Conservation (phyloP, 805 yeast species). For the Schizosaccharomyces japonicus region DNA sequence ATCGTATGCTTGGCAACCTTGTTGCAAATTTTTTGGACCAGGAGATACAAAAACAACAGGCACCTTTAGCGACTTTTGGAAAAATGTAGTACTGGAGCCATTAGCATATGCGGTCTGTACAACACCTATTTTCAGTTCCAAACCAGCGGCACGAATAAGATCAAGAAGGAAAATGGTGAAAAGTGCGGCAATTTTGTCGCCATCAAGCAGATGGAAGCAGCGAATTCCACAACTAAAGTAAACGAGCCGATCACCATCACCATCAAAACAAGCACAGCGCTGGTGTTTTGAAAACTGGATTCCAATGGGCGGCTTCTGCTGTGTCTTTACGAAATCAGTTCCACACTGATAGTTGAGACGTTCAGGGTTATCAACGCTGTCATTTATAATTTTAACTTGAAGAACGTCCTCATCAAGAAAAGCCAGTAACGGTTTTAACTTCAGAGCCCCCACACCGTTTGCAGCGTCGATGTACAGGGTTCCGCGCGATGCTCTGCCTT, state of each 20-base stretch:
- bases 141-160: constrained; percentile 24
- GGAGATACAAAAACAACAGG: constrained; percentile 83
- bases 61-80: constrained; percentile 33
- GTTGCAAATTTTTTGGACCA: constrained; percentile 91
- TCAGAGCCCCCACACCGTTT: constrained; percentile 89
- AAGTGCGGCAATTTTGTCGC: constrained; percentile 77
- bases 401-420: constrained; percentile 21
- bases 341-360: constrained; percentile 63
- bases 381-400: constrained; percentile 18
- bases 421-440: constrained; percentile 27
- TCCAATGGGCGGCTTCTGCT: constrained; percentile 51
- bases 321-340: constrained; percentile 85
- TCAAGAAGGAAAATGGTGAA: constrained; percentile 44
- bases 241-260: constrained; percentile 89
- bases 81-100: constrained; percentile 63
- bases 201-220: constrained; percentile 35
- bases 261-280: constrained; percentile 71
- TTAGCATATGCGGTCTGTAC: constrained; percentile 97
- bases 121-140: constrained; percentile 38
- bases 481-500: constrained; percentile 12
- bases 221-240: constrained; percentile 22
- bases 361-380: constrained; percentile 35
- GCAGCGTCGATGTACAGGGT: constrained; percentile 63
- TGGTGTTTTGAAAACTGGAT: constrained; percentile 23
- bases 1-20: constrained; percentile 58